Evolutionary conservation across 1,284 basidiomycete genomes (phyloP).

Genomic region (Paramarasmius palmivorus): DNA sequence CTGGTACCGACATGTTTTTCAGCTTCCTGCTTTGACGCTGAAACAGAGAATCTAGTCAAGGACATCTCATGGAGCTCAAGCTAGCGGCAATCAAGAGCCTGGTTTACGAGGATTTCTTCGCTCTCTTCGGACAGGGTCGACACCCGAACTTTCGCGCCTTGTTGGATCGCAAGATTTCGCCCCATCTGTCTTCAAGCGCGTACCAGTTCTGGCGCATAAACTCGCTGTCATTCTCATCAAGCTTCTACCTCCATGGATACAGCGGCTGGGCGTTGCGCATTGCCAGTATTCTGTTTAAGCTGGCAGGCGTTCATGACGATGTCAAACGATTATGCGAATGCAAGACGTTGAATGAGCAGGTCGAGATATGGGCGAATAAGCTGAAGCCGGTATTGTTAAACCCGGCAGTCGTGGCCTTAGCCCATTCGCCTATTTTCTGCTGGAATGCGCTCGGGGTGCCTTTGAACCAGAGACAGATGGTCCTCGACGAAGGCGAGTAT

Average conservation of each 20-base stretch:
- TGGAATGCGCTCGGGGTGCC: slow-evolving; percentile 87
- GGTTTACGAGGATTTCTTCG: slow-evolving; percentile 70
- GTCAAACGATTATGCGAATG: slow-evolving; percentile 61
- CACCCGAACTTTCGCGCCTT: slow-evolving; percentile 65
- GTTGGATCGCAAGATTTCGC: slow-evolving; percentile 69
- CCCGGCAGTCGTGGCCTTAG: slow-evolving; percentile 60
- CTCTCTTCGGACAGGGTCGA: slow-evolving; percentile 71
- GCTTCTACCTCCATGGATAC: slow-evolving; percentile 79
- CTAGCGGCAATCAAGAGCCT: slow-evolving; percentile 68
- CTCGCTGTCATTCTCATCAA: slow-evolving; percentile 58
- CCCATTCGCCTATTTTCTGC: slow-evolving; percentile 69
- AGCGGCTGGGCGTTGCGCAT: slow-evolving; percentile 72
- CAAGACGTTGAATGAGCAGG: slow-evolving; percentile 60
- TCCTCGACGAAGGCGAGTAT: slow-evolving; percentile 56
- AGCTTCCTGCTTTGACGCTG: neutral
- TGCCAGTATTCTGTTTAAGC: slow-evolving; percentile 58
- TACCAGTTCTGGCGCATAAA: slow-evolving; percentile 82
- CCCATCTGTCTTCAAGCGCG: slow-evolving; percentile 71
- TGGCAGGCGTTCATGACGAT: slow-evolving; percentile 61
- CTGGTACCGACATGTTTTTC: slow-evolving; percentile 31
- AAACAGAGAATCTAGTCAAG: slow-evolving; percentile 46
- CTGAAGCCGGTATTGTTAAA: slow-evolving; percentile 71
- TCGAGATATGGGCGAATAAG: slow-evolving; percentile 62
- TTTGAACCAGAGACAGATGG: slow-evolving; percentile 69
- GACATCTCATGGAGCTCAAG: slow-evolving; percentile 80